Conservation (phyloP, 106 monocot species). For the Vanilla planifolia region DNA sequence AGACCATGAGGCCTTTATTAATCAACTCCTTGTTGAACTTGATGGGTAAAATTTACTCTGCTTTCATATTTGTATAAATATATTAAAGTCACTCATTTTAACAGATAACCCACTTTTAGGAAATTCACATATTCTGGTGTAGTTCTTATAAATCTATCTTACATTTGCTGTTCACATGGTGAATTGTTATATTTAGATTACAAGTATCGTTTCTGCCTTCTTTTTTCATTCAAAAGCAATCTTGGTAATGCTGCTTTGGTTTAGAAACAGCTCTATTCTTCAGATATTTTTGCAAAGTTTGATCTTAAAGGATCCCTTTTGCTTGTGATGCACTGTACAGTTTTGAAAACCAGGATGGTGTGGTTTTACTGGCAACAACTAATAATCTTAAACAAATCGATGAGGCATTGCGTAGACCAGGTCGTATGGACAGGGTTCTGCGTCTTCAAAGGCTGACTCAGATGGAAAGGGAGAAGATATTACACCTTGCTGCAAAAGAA, state of each 20-base stretch:
- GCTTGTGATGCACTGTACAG: constrained; percentile 25
- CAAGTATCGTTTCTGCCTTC: background rate
- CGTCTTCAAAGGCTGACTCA: constrained; percentile 84
- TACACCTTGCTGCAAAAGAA: constrained; percentile 64
- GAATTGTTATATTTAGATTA: background rate
- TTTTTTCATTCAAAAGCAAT: background rate
- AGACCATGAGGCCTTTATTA: constrained; percentile 88
- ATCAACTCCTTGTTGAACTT: constrained; percentile 93
- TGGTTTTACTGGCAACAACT: constrained; percentile 78
- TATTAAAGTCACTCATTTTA: background rate
- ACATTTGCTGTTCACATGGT: background rate
- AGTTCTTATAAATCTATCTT: background rate
- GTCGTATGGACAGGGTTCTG: constrained; percentile 86
- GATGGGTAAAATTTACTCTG: constrained; percentile 55
- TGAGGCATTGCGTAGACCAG: constrained; percentile 77
- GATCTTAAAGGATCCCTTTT: background rate
- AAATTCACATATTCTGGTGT: constrained; percentile 1
- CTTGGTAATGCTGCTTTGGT: background rate
- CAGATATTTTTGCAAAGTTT: background rate
- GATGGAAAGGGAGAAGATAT: constrained; percentile 83
- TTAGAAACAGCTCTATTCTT: background rate
- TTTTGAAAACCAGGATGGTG: constrained; percentile 89
- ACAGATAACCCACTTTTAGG: background rate
- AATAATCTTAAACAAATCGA: constrained; percentile 87
- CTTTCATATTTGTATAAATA: background rate